Conservation (phyloP, 2,329 filamentous ascomycete species). For the Cordyceps javanica region DNA sequence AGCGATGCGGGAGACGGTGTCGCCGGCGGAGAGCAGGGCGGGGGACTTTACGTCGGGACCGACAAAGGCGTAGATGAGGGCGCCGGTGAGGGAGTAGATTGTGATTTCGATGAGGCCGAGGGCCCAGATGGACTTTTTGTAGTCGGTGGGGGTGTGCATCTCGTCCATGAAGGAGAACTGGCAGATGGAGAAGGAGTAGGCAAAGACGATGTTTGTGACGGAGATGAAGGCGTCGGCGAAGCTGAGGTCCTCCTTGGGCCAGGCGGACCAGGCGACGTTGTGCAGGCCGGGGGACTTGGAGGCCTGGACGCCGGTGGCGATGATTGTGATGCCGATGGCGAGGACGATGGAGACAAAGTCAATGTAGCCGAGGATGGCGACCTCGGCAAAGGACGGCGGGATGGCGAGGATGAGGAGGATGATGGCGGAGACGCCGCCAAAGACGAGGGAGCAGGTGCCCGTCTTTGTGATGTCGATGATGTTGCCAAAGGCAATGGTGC, state of each 20-base stretch:
- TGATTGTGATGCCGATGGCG: conserved; percentile 61
- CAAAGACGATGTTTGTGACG: conserved; percentile 64
- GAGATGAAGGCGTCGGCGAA: conserved; percentile 53
- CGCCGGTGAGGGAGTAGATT: conserved; percentile 62
- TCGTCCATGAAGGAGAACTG: conserved; percentile 49
- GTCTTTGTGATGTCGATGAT: conserved; percentile 44
- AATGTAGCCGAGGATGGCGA: conserved; percentile 44
- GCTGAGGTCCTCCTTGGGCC: conserved; percentile 38
- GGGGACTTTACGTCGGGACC: conserved; percentile 59
- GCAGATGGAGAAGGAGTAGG: conserved; percentile 53
- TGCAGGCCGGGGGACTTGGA: conserved; percentile 24
- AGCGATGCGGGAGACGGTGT: conserved; percentile 55
- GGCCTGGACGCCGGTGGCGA: conserved; percentile 51
- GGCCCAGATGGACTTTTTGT: conserved; percentile 50
- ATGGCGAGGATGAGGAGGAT: conserved; percentile 40
- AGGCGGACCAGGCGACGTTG: conserved; percentile 36
- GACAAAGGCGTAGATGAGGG: conserved; percentile 63
- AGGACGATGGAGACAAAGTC: conserved; percentile 57
- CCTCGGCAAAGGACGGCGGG: conserved; percentile 42
- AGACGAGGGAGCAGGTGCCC: conserved; percentile 39
- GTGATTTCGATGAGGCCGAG: conserved; percentile 56
- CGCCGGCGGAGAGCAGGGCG: conserved; percentile 59
- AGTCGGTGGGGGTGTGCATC: conserved; percentile 44
- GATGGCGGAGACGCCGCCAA: conserved; percentile 39
- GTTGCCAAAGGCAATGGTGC: conserved; percentile 61